These are phyloP conservation scores for Pythium oligandrum DNA, from an alignment of 352 stramenopile genomes.

Conservation along the genomic window DNA sequence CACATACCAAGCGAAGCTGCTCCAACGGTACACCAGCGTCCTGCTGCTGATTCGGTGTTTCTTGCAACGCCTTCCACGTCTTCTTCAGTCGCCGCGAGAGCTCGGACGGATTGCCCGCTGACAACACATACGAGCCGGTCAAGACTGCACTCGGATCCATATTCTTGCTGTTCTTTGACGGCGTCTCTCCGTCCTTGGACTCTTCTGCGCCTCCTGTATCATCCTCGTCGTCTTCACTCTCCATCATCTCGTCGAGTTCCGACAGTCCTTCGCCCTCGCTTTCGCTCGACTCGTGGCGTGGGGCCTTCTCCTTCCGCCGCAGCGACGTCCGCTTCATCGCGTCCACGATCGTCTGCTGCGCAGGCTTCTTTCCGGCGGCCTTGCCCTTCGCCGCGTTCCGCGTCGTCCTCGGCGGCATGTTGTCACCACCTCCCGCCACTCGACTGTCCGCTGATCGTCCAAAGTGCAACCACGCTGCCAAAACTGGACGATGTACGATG, in stretches of 20 bases:
- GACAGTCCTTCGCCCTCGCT: background rate
- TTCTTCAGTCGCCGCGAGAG: constrained; percentile 50
- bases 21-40: constrained; percentile 26
- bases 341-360: constrained; percentile 18
- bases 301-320: constrained; percentile 14
- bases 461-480: no score
- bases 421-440: no score
- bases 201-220: constrained; percentile 1
- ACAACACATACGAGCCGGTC: constrained; percentile 25
- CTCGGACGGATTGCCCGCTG: constrained; percentile 27
- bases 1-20: constrained; percentile 37
- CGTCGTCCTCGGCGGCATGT: background rate
- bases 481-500: no score
- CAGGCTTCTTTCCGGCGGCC: constrained; percentile 2
- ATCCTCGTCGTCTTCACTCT: constrained; percentile 6
- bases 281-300: background rate
- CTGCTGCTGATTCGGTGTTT: constrained; percentile 39
- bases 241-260: background rate
- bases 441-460: no score
- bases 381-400: constrained; percentile 2
- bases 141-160: constrained; percentile 4
- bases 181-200: constrained; percentile 3
- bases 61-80: constrained; percentile 42
- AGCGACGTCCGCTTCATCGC: constrained; percentile 16
- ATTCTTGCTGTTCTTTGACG: background rate